phyloP scores from a whole-genome alignment of 1,284 basidiomycete species.

The Trametes hirsuta region DNA sequence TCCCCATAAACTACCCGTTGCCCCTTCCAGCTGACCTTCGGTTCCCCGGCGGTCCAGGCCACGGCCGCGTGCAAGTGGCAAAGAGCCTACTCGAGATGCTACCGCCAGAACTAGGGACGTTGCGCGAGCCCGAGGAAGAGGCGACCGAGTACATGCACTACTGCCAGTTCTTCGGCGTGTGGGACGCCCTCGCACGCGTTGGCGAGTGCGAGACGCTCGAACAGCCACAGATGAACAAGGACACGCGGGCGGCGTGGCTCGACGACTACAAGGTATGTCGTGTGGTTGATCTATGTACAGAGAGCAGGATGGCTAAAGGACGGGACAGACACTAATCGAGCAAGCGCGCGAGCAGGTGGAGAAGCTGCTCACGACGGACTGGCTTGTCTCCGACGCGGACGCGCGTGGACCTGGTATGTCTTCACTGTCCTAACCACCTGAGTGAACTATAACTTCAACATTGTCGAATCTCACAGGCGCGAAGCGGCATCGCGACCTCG shows the following conservation, averaged over 20 bases:
- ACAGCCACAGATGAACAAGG: slow-evolving; percentile 55
- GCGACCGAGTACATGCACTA: slow-evolving; percentile 76
- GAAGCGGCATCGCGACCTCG: slow-evolving; percentile 68
- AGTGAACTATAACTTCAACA: neutral
- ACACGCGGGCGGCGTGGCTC: slow-evolving; percentile 63
- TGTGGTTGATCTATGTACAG: neutral
- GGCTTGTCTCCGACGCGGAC: slow-evolving; percentile 64
- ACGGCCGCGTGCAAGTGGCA: slow-evolving; percentile 76
- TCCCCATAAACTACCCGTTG: neutral
- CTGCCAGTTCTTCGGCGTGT: slow-evolving; percentile 72
- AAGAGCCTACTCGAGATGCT: slow-evolving; percentile 66
- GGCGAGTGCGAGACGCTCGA: slow-evolving; percentile 60
- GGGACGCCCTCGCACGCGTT: slow-evolving; percentile 62
- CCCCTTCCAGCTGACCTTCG: neutral
- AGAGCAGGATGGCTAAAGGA: neutral
- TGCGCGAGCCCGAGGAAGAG: slow-evolving; percentile 62
- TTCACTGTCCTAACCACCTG: neutral
- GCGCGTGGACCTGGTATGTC: slow-evolving; percentile 39
- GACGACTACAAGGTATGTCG: slow-evolving; percentile 59
- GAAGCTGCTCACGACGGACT: slow-evolving; percentile 75
- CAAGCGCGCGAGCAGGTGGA: slow-evolving; percentile 61
- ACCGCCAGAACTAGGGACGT: slow-evolving; percentile 63
- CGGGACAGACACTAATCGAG: slow-evolving; percentile 55
- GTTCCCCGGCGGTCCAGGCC: slow-evolving; percentile 45
- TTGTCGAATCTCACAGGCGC: slow-evolving; percentile 34